Percentiles rank a stretch among this genome's conserved stretches.
These are phyloP conservation scores for Beta macrorhiza DNA, from an alignment of 179 eudicot genomes.

Conservation along the genomic window DNA sequence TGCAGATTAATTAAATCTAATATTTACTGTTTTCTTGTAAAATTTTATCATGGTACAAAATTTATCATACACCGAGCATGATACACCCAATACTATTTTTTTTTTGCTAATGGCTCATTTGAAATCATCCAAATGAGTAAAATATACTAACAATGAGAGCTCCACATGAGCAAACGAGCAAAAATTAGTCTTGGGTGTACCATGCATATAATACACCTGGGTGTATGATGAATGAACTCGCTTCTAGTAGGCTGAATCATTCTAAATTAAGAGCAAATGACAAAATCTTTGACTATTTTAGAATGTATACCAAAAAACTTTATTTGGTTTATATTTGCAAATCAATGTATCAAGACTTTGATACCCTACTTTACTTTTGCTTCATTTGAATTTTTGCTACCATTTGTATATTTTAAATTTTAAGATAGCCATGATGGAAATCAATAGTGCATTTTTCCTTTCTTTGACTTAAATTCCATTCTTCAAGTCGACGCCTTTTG, in stretches of 20 bases:
- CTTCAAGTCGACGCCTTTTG: neutral
- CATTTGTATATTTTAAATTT: neutral
- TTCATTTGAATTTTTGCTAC: neutral
- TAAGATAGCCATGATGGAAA: neutral
- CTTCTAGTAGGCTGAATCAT: neutral
- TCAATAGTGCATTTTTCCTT: neutral
- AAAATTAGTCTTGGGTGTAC: no score
- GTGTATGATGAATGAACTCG: no score
- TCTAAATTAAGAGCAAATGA: neutral
- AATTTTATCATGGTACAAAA: no score
- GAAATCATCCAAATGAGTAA: no score
- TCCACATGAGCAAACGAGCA: no score
- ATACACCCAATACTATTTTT: no score
- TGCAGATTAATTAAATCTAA: no score
- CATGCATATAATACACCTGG: no score
- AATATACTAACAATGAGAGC: no score
- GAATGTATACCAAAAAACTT: neutral
- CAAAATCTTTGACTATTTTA: neutral
- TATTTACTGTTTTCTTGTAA: no score
- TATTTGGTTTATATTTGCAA: neutral
- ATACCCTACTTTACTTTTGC: neutral
- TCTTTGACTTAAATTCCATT: neutral
- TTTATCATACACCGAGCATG: no score
- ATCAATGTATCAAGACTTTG: neutral
- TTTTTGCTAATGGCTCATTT: no score